Evolutionary conservation across 768 basidiomycete genomes (phyloP), one percentile per base, ranked within the genome.

Genomic region (Leccinum subgranulosum): DNA sequence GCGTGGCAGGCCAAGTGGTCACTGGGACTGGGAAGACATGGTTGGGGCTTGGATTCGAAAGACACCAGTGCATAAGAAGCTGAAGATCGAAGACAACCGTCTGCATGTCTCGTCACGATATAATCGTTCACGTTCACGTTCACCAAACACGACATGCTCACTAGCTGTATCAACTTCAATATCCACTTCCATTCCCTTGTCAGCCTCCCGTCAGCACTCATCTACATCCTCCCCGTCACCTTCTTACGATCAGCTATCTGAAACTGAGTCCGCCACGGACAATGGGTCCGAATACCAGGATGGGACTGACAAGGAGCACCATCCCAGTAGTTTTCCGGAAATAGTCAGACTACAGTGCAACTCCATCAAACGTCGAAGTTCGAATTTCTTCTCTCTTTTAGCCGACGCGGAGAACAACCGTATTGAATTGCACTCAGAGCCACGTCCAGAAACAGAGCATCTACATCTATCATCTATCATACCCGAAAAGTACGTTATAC

Each of bases 21-120:
- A 74, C 23, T 83, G 80, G 77, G 70, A 74, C 39, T 83, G 81
- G 81, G 82, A 83, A 57, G 73, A 75, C 53, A 70, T 73, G 62
- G 65, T 80, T 6, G 76, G 72, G 2, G 76, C 76, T 57, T 82
- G 80, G 79, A 70, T 80, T 41, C 73, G 71, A 27, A 73, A 67
- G 55, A 72, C 76, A 2, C 76, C 76, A 27, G 49, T 63, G 31
- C 63, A 62, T 6, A 73, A 69, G 57, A 73, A 62, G 45, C 60
- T 27, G 53, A 66, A 50, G 61, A 54, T 57, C 17, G 54, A 56
- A 25, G 50, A 58, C 2, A 41, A 39, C 49, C 34, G 12, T 19
- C 53, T 41, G 28, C 54, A 25, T 36, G 27, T 31, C 21, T 43
- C 46, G 23, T 46, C 53, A 14, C 58, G 46, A 55, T 34, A 52